These are phyloP conservation scores for Cercospora sojina DNA, from an alignment of 2,329 filamentous ascomycete species.

Conservation along the genomic window DNA sequence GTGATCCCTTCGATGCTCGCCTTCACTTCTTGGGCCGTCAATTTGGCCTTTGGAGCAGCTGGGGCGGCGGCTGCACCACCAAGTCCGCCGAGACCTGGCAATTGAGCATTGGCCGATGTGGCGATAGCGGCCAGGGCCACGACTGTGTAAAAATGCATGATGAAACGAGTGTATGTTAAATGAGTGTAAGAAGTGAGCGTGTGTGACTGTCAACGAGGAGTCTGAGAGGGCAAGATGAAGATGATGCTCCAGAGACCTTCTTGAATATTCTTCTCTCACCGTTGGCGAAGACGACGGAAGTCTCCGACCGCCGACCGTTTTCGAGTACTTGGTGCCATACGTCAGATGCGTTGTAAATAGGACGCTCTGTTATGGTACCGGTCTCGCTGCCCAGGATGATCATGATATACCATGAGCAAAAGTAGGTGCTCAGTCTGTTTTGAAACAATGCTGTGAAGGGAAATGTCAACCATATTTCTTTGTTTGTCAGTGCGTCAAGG, in stretches of 20 bases:
- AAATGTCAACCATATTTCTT: background rate
- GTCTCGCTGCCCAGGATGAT: background rate
- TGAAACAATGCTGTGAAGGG: background rate
- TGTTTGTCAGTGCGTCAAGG: background rate
- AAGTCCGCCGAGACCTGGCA: background rate
- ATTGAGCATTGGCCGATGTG: background rate
- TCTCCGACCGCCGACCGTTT: background rate
- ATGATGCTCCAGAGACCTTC: background rate
- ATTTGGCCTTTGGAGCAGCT: background rate
- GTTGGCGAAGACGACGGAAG: background rate
- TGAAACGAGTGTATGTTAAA: background rate
- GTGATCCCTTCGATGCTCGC: background rate
- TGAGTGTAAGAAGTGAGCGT: background rate
- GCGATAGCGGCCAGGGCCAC: background rate
- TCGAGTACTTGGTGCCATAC: background rate
- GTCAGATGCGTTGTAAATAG: background rate
- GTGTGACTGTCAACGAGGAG: background rate
- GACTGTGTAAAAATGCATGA: background rate
- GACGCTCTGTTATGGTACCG: background rate
- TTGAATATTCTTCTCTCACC: background rate
- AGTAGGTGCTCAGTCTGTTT: background rate
- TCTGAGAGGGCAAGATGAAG: background rate
- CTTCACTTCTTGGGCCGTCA: background rate
- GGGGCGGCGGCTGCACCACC: background rate
- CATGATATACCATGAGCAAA: background rate